Base-by-base conservation (phyloP, 495 filamentous ascomycete genomes). In the Terfezia claveryi region DNA sequence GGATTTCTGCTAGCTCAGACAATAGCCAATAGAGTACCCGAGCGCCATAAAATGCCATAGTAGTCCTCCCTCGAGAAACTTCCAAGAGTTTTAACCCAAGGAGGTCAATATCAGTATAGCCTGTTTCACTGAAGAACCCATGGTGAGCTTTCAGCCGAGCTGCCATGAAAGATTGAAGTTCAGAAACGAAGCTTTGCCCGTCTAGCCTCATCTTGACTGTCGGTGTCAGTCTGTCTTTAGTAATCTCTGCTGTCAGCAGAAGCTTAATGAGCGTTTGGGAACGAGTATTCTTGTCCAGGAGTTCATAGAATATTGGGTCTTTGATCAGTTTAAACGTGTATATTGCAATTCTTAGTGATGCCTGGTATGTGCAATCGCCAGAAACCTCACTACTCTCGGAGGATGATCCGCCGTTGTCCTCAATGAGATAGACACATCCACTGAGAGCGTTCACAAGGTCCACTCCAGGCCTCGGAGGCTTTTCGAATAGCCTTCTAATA, bases 401-500 rank as follows among this genome's bases (percentile, higher is more conserved):
- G 12, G 41, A 20, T 5, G 17, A 14, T 14, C 12, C 14, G 14
- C 11, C 50, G 2, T 59, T 44, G 11, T 58, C 50, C 10, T 75
- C 64, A 0, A 82, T 72, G 6, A 95, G 66, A 58, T 83, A 78
- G 36, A 88, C 77, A 10, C 74, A 74, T 12, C 85, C 85, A 7
- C 76, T 77, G 20, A 94, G 66, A 10, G 76, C 73, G 62, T 79
- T 85, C 6, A 81, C 83, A 8, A 92, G 74, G 9, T 84, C 76
- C 7, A 87, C 65, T 9, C 83, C 80, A 12, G 72, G 68, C 49
- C 74, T 75, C 12, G 82, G 79, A 23, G 69, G 60, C 7, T 70
- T 62, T 38, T 72, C 64, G 14, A 91, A 69, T 61, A 89, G 80
- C 2, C 69, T 71, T 0, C 54, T 58, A n/a, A 94, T 57, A 8